These are phyloP conservation scores for Lophium mytilinum DNA, from an alignment of 495 filamentous ascomycete genomes.

Conservation along the genomic window DNA sequence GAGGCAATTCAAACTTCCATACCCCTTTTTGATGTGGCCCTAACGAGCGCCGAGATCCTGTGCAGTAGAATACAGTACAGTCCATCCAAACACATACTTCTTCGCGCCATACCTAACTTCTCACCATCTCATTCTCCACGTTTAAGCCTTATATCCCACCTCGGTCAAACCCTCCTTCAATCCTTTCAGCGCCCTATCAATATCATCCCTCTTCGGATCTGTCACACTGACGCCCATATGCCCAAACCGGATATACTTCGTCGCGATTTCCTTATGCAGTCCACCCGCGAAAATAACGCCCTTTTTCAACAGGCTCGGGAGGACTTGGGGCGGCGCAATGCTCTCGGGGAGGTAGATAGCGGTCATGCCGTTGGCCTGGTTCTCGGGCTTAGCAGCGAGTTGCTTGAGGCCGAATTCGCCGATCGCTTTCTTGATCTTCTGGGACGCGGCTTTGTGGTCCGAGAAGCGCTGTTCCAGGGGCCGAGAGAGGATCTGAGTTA, in stretches of 20 bases:
- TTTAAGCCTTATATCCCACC: slow-evolving; percentile 43
- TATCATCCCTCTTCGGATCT: slow-evolving; percentile 56
- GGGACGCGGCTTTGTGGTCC: slow-evolving; percentile 63
- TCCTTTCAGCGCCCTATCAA: slow-evolving; percentile 72
- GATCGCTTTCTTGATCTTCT: slow-evolving; percentile 74
- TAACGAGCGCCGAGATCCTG: too few relatives aligned
- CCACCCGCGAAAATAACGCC: slow-evolving; percentile 92
- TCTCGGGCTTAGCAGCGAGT: slow-evolving; percentile 71
- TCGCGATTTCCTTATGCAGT: slow-evolving; percentile 77
- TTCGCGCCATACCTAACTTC: too few relatives aligned
- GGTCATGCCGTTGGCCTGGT: slow-evolving; percentile 96
- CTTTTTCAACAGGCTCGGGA: slow-evolving; percentile 80
- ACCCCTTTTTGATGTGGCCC: too few relatives aligned
- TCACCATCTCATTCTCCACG: background rate
- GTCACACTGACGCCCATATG: slow-evolving; percentile 95
- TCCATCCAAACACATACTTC: too few relatives aligned
- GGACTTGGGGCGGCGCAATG: slow-evolving; percentile 66
- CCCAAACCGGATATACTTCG: slow-evolving; percentile 68
- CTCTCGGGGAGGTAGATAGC: slow-evolving; percentile 89
- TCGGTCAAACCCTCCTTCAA: slow-evolving; percentile 67
- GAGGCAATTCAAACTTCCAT: too few relatives aligned
- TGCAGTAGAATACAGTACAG: too few relatives aligned
- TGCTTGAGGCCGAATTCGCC: slow-evolving; percentile 76
- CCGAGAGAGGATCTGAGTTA: slow-evolving; percentile 71
- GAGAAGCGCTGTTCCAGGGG: slow-evolving; percentile 75